A percentile compares a stretch with the other conserved stretches of the same genome.
Conservation (phyloP, 768 basidiomycete genomes). For the Auricularia heimuer region DNA sequence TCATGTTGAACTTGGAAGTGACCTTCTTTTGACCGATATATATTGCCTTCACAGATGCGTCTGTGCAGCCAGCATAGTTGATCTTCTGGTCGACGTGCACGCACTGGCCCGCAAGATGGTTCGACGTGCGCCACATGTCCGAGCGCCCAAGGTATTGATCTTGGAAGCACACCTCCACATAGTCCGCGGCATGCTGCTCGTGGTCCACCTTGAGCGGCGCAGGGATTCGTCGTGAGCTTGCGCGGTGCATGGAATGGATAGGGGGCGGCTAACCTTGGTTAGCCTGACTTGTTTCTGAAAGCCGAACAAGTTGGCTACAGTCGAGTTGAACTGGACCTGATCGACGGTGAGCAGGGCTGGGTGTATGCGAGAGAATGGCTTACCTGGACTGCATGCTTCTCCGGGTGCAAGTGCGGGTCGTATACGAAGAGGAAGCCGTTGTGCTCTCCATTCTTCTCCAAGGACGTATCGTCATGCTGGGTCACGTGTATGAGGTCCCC, state of each 20-base stretch:
- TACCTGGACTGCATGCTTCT: constrained; percentile 59
- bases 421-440: constrained; percentile 52
- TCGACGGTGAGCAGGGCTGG: neutral
- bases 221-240: neutral
- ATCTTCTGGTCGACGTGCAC: constrained; percentile 80
- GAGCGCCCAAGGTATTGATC: constrained; percentile 93
- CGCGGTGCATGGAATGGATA: neutral
- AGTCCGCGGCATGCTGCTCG: constrained; percentile 52
- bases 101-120: constrained; percentile 69
- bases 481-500: constrained; percentile 61
- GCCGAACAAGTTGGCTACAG: constrained; percentile 60
- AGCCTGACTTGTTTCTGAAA: constrained; percentile 60
- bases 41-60: constrained; percentile 73
- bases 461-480: constrained; percentile 27
- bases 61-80: constrained; percentile 70
- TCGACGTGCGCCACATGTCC: constrained; percentile 94
- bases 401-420: constrained; percentile 47
- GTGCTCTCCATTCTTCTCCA: constrained; percentile 25
- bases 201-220: constrained; percentile 51
- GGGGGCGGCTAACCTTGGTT: constrained; percentile 43
- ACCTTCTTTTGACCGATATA: constrained; percentile 64
- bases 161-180: constrained; percentile 84
- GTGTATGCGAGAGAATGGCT: constrained; percentile 2
- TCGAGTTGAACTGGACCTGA: constrained; percentile 22
- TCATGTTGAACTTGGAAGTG: constrained; percentile 7